Conservation (phyloP, 495 filamentous ascomycete genomes). For the Penicillium riverlandense region DNA sequence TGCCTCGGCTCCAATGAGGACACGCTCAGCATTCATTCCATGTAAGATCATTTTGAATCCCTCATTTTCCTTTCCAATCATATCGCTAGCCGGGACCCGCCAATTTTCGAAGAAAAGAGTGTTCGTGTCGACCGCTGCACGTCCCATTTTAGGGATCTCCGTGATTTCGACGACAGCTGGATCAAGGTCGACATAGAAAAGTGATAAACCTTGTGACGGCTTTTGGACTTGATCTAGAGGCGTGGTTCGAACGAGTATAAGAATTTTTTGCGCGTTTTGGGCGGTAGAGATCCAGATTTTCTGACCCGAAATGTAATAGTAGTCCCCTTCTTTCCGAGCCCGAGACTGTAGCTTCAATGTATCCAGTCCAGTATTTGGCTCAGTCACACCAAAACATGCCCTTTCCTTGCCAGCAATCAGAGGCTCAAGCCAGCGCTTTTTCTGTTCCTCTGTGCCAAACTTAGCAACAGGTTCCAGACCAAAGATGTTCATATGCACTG, state of each 20-base stretch:
- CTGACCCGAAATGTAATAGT: slow-evolving; percentile 60
- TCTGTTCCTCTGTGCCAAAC: slow-evolving; percentile 57
- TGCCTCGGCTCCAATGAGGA: slow-evolving; percentile 69
- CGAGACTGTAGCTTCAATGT: slow-evolving; percentile 60
- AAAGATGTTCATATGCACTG: slow-evolving; percentile 72
- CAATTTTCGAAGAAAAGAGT: slow-evolving; percentile 80
- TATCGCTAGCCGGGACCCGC: slow-evolving; percentile 46
- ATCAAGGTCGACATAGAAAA: slow-evolving; percentile 72
- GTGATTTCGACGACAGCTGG: slow-evolving; percentile 52
- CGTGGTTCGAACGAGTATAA: slow-evolving; percentile 68
- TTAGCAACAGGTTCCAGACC: slow-evolving; percentile 69
- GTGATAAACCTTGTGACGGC: slow-evolving; percentile 60
- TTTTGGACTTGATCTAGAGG: slow-evolving; percentile 58
- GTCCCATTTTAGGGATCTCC: slow-evolving; percentile 77
- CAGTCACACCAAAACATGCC: slow-evolving; percentile 64
- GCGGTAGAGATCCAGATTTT: slow-evolving; percentile 83
- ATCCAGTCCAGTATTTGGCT: slow-evolving; percentile 64
- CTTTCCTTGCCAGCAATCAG: slow-evolving; percentile 62
- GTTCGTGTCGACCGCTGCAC: slow-evolving; percentile 68
- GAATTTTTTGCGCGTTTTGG: slow-evolving; percentile 70
- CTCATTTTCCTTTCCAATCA: slow-evolving; percentile 62
- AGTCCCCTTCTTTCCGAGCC: slow-evolving; percentile 41
- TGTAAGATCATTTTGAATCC: slow-evolving; percentile 75
- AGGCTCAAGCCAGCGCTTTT: slow-evolving; percentile 53
- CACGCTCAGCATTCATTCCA: slow-evolving; percentile 79